Evolutionary conservation across 352 stramenopile species (phyloP).

Genomic region (Phytophthora hybrid): DNA sequence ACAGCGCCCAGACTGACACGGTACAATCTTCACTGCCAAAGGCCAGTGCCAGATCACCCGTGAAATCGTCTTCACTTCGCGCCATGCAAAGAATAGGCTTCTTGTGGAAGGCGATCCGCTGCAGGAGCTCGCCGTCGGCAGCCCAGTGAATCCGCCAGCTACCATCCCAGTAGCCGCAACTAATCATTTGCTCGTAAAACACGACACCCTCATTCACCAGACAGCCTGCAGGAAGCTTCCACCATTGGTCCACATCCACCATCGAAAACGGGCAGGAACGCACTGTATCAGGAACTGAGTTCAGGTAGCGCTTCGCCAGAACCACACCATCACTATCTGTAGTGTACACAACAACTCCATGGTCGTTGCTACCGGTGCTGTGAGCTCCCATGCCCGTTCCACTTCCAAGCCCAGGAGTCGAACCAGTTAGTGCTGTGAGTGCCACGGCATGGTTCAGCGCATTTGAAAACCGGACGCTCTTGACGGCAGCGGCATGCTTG

Average conservation of each 20-base stretch:
- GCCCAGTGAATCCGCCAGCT: conserved; percentile 91
- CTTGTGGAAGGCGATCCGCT: conserved; percentile 90
- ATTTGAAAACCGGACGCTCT: conserved; percentile 84
- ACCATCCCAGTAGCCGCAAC: conserved; percentile 88
- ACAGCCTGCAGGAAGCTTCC: conserved; percentile 80
- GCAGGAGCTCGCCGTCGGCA: conserved; percentile 82
- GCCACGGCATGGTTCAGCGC: conserved; percentile 69
- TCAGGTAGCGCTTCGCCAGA: conserved; percentile 81
- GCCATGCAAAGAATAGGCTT: conserved; percentile 89
- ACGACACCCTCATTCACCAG: conserved; percentile 82
- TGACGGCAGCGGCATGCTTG: conserved; percentile 71
- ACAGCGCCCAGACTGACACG: conserved; percentile 87
- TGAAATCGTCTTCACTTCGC: conserved; percentile 87
- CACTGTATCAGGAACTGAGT: conserved; percentile 69
- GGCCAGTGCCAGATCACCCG: conserved; percentile 82
- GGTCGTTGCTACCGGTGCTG: conserved; percentile 58
- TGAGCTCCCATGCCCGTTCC: conserved; percentile 80
- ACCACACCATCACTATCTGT: conserved; percentile 81
- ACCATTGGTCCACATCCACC: conserved; percentile 88
- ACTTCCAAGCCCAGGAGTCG: conserved; percentile 63
- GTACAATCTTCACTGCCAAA: conserved; percentile 90
- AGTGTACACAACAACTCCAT: conserved; percentile 83
- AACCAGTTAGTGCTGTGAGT: conserved; percentile 51
- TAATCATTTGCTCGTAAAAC: conserved; percentile 92
- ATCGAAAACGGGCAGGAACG: conserved; percentile 82